phyloP scores from a whole-genome alignment of 2,329 filamentous ascomycete species.

The Pleomassaria siparia region DNA sequence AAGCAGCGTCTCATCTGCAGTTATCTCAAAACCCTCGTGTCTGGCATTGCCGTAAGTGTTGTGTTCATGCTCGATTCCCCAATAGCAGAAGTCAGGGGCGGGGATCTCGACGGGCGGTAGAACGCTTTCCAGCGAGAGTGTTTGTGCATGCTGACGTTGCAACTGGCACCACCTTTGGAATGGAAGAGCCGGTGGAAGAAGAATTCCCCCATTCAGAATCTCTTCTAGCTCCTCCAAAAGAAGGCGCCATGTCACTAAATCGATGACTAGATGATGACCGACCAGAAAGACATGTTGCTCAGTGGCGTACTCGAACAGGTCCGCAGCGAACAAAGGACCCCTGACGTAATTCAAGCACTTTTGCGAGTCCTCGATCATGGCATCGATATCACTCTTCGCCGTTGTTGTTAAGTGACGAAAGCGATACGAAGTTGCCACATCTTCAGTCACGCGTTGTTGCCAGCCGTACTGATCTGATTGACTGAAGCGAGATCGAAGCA shows the following conservation, averaged over 20 bases:
- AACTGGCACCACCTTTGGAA: conserved; percentile 45
- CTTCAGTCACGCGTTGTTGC: conserved; percentile 37
- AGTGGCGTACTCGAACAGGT: conserved; percentile 37
- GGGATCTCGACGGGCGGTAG: conserved; percentile 35
- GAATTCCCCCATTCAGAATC: conserved; percentile 28
- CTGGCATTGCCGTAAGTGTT: conserved; percentile 43
- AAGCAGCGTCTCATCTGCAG: conserved; percentile 25
- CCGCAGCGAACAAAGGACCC: conserved; percentile 36
- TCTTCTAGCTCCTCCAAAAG: conserved; percentile 50
- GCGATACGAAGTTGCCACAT: conserved; percentile 29
- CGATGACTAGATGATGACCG: conserved; percentile 44
- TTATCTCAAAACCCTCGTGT: conserved; percentile 35
- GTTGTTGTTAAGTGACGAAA: conserved; percentile 25
- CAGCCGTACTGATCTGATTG: conserved; percentile 25
- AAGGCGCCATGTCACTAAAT: conserved; percentile 51
- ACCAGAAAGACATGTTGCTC: conserved; percentile 39
- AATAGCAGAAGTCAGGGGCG: conserved; percentile 38
- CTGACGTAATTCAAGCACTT: conserved; percentile 27
- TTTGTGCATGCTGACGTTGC: conserved; percentile 39
- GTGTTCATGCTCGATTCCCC: conserved; percentile 40
- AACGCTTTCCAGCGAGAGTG: conserved; percentile 23
- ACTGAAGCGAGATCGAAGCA: conserved; percentile 35
- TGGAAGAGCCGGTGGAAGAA: conserved; percentile 33
- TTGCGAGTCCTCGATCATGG: conserved; percentile 34
- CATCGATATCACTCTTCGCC: conserved; percentile 27